A percentile compares a stretch with the other conserved stretches of the same genome.
These are phyloP conservation scores for Hyaloscypha finlandica DNA, from an alignment of 495 filamentous ascomycete genomes.

Conservation along the genomic window DNA sequence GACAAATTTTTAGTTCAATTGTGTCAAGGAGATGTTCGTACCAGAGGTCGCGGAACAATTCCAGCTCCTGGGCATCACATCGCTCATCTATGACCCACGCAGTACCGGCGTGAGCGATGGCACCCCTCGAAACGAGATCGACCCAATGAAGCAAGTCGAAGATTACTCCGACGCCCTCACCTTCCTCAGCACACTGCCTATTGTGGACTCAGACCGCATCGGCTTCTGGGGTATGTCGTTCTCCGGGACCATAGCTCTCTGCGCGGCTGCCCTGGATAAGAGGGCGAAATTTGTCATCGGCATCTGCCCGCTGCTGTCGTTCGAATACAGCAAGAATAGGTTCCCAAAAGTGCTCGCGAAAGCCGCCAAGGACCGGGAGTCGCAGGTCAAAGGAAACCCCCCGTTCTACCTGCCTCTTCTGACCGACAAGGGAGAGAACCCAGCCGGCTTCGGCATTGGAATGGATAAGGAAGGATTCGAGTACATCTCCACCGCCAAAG, in stretches of 20 bases:
- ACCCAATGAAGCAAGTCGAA: constrained; percentile 33
- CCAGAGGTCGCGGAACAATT: constrained; percentile 36
- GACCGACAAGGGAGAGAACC: constrained; percentile 4
- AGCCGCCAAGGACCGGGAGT: constrained; percentile 34
- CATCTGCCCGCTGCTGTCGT: constrained; percentile 29
- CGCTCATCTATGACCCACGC: constrained; percentile 41
- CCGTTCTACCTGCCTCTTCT: constrained; percentile 23
- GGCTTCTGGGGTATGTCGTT: constrained; percentile 54
- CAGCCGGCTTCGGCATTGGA: neutral
- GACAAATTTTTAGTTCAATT: constrained; percentile 9
- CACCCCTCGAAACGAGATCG: constrained; percentile 37
- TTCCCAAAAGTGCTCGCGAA: constrained; percentile 24
- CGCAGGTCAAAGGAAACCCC: constrained; percentile 28
- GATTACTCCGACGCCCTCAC: constrained; percentile 40
- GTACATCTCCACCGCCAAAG: neutral
- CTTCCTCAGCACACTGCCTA: constrained; percentile 28
- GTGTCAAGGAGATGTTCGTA: constrained; percentile 18
- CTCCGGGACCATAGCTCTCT: constrained; percentile 32
- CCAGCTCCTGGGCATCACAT: constrained; percentile 31
- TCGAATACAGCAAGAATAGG: neutral
- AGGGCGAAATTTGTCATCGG: constrained; percentile 29
- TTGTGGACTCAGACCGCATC: constrained; percentile 35
- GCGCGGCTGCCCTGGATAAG: constrained; percentile 35
- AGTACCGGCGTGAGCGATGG: constrained; percentile 42
- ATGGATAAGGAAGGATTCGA: neutral